Conservation (phyloP, 2,329 filamentous ascomycete genomes). For the Pseudogymnoascus sp. region DNA sequence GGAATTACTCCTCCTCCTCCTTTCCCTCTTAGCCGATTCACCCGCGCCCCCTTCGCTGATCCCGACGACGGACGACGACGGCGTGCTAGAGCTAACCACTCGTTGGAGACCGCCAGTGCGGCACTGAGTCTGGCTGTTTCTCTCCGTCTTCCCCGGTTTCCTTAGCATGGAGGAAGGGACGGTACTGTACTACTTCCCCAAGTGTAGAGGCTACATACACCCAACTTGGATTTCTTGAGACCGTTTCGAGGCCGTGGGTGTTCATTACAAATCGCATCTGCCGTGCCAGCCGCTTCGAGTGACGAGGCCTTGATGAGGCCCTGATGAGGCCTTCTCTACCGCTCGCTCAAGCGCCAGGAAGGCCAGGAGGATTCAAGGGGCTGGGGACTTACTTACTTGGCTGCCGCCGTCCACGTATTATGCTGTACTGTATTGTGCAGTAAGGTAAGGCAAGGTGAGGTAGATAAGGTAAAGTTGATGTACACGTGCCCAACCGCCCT, state of each 20-base stretch:
- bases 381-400: background rate
- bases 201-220: background rate
- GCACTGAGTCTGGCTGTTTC: background rate
- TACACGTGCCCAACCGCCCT: constrained; percentile 6
- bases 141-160: background rate
- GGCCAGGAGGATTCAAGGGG: background rate
- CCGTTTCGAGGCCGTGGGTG: background rate
- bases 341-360: background rate
- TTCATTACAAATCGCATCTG: background rate
- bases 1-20: background rate
- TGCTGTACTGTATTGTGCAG: no score
- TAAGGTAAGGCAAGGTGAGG: background rate
- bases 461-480: background rate
- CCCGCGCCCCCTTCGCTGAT: background rate
- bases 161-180: background rate
- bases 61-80: background rate
- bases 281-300: background rate
- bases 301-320: background rate
- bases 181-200: background rate
- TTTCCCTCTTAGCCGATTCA: background rate
- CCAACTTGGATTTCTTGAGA: background rate
- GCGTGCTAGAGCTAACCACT: background rate
- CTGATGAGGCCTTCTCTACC: background rate
- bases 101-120: background rate
- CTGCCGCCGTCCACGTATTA: no score